A percentile compares a stretch with the other conserved stretches of the same genome.
Conservation (phyloP, 2,329 filamentous ascomycete species). For the Ambrosiella xylebori region DNA sequence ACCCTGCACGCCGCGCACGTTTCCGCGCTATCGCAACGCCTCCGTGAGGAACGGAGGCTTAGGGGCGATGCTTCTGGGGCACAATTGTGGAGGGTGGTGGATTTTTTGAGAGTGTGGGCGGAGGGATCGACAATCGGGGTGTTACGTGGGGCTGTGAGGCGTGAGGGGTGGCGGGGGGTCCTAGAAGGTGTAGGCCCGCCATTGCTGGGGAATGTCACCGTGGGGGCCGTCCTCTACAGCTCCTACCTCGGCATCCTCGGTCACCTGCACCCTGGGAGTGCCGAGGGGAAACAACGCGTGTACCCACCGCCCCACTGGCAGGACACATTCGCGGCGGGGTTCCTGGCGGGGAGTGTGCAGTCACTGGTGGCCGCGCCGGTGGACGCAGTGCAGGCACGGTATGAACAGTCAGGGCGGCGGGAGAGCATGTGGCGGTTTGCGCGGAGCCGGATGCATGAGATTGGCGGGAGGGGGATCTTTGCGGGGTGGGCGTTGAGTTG, state of each 20-base stretch:
- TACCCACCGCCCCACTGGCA: slow-evolving; percentile 49
- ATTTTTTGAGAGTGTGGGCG: slow-evolving; percentile 31
- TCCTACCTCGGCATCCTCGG: slow-evolving; percentile 56
- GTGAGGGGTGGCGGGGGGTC: slow-evolving; percentile 58
- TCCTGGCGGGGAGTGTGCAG: slow-evolving; percentile 52
- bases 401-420: slow-evolving; percentile 33
- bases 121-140: slow-evolving; percentile 53
- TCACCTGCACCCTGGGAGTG: slow-evolving; percentile 46
- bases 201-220: slow-evolving; percentile 54
- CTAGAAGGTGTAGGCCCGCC: slow-evolving; percentile 64
- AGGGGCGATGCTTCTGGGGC: background rate
- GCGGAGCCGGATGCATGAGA: slow-evolving; percentile 45
- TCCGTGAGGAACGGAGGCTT: background rate
- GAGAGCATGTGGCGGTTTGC: slow-evolving; percentile 60
- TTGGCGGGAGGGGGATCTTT: slow-evolving; percentile 55
- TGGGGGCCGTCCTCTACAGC: slow-evolving; percentile 60
- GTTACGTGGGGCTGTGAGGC: slow-evolving; percentile 46
- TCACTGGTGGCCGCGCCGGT: slow-evolving; percentile 56
- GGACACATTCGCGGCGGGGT: slow-evolving; percentile 52
- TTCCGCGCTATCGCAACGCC: slow-evolving; percentile 18
- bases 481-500: slow-evolving; percentile 55
- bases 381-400: slow-evolving; percentile 51
- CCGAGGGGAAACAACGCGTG: slow-evolving; percentile 37
- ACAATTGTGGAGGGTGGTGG: background rate
- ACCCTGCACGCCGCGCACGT: slow-evolving; percentile 7